Evolutionary conservation across 345 rosid species (phyloP).

Genomic region (Gossypium bickii): DNA sequence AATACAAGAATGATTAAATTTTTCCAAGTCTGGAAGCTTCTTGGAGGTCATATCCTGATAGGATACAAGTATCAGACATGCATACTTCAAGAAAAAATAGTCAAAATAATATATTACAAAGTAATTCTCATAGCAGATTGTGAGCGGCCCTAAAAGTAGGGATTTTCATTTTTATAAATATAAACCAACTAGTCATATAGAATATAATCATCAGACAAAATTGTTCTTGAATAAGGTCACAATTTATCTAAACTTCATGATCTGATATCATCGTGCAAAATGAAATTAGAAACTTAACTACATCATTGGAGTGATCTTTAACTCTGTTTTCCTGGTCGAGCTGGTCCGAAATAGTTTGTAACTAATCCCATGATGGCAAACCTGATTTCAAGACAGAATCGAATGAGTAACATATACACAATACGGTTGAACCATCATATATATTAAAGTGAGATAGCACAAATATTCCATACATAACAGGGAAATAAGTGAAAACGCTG

Average conservation of each 20-base stretch:
- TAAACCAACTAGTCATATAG: not conserved
- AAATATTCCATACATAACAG: not conserved
- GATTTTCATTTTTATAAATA: not conserved
- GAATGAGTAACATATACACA: not conserved
- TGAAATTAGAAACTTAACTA: not conserved
- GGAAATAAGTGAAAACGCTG: not conserved
- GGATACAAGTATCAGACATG: too few species aligned
- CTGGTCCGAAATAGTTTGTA: conserved; percentile 80
- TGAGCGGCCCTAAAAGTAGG: not conserved
- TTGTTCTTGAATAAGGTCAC: not conserved
- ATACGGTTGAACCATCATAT: not conserved
- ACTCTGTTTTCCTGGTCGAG: conserved; percentile 59
- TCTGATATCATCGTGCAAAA: not conserved
- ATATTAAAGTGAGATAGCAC: not conserved
- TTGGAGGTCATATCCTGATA: too few species aligned
- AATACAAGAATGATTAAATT: too few species aligned
- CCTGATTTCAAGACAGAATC: conserved; percentile 42
- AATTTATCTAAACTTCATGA: conserved; percentile 10
- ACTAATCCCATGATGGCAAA: conserved; percentile 97
- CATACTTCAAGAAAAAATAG: not conserved
- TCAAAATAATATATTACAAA: not conserved
- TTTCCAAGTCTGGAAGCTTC: too few species aligned
- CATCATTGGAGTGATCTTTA: conserved; percentile 15
- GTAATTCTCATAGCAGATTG: not conserved
- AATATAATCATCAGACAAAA: not conserved